Base-by-base conservation (phyloP, 768 basidiomycete species). In the Boletus edulis region DNA sequence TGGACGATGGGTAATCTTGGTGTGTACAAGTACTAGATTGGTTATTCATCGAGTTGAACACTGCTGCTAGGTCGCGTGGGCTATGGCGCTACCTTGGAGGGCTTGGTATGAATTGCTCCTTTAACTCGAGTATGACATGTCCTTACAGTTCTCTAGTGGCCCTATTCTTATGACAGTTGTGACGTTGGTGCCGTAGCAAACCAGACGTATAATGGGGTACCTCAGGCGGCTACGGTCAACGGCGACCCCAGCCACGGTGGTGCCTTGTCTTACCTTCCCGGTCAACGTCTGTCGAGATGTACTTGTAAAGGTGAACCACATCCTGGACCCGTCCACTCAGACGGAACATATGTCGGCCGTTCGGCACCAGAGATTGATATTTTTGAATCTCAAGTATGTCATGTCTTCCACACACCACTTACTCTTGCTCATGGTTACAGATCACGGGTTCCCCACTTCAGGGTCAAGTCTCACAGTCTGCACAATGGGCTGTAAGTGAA, bases 141-240 rank as follows among this genome's bases (percentile, higher is more conserved):
- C 24, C 45, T 46, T 46, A 58, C 14, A 8, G 43, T 49, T 27
- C 48, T 29, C 13, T 48, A 86, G 86, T 89, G 87, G 89, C 90
- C 89, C 0, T 91, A 91, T 71, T 84, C 85, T 3, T 91, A 91
- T 58, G 88, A 91, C 61, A 73, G 80, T 12, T 97, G 96, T 62
- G 95, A 98, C 67, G 83, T 95, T n/a, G 96, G 96, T n/a, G 94
- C 94, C 1, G 77, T 82, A 17, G 71, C 80, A 9, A 98, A 98
- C 69, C 95, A 98, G 70, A 87, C 91, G 1, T 45, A 83, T 42
- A 80, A 87, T 54, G 85, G 84, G 2, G 67, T 67, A 44, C 94
- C 94, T 1, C 52, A 60, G 12, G 80, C 85, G 4, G 86, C 91
- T 7, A 73, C 79, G 6, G 72, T 73, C 17, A 77, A 78, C 48